Base-by-base conservation (phyloP, 352 stramenopile genomes). In the Phytophthora sojae region DNA sequence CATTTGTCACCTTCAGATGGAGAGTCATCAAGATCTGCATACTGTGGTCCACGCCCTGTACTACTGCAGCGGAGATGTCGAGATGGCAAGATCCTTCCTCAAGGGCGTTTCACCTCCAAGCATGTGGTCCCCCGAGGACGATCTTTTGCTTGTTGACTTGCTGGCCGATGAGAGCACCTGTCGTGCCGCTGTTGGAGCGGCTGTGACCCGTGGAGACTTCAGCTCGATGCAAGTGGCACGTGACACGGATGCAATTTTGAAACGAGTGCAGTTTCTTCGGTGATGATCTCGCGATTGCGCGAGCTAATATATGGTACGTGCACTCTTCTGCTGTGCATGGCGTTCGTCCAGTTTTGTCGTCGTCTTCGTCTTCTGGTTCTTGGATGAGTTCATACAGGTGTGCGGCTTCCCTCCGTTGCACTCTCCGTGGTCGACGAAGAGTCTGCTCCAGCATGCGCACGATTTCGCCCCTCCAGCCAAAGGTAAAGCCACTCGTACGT, bases 401-500 rank as follows among this genome's bases (percentile, higher is more conserved):
- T 68, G 39, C 29, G 61, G 47, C 25, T 69, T 58, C 19, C 19
- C 47, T 53, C 35, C 42, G 7, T 30, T 57, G 53, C 39, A 25
- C 19, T 68, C 53, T 25, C 51, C 9, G 26, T 9, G 15, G 23
- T 45, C 12, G 35, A 68, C 19, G 57, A 50, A n/a, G 35, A 56
- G 23, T 49, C 44, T 14, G 26, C 35, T 19, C 35, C 37, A 53
- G 37, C 26, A 21, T 19, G 60, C n/a, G 61, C n/a, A 14, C 32
- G n/a, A 49, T 63, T 25, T 63, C 66, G 60, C 23, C 55, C 37
- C 51, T 76, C 66, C 29, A 79, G 65, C 62, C 74, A 82, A 30
- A 81, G 71, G 51, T 83, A 79, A n/a, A 92, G 70, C 62, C 80
- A 90, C 67, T 89, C 83, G 64, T 90, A 78, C 9, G 85, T 92